A percentile compares a stretch with the other conserved stretches of the same genome.
Evolutionary conservation across 2,329 filamentous ascomycete genomes (phyloP).

Genomic region (Trichophyton benhamiae): DNA sequence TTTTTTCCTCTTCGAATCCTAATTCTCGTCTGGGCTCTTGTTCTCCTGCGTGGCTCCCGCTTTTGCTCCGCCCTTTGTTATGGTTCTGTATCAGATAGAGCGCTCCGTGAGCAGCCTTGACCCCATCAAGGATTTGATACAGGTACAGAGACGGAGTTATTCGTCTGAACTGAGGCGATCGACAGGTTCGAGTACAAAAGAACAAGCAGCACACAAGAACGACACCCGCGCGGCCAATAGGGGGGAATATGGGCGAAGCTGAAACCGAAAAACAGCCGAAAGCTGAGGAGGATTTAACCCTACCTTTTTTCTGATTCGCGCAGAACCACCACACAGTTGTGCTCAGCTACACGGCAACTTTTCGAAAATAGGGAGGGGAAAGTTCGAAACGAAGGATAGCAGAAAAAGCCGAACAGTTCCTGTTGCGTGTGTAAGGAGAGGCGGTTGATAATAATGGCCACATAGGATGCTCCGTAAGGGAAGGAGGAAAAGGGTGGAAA

Average conservation of each 20-base stretch:
- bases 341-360: not conserved
- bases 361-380: not conserved
- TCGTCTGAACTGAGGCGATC: not conserved
- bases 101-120: not conserved
- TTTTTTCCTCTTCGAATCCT: not conserved
- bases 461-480: not conserved
- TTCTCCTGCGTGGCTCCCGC: constrained; percentile 1
- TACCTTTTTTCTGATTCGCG: not conserved
- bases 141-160: constrained; percentile 1
- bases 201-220: not conserved
- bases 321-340: not conserved
- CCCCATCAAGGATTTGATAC: not conserved
- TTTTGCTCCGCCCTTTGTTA: not conserved
- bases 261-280: constrained; percentile 1
- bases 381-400: not conserved
- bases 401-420: not conserved
- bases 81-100: not conserved
- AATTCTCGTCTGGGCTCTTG: not conserved
- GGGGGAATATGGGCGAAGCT: not conserved
- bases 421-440: not conserved
- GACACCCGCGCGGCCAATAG: not conserved
- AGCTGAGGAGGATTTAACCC: constrained; percentile 3
- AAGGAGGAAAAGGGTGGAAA: not conserved
- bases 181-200: constrained; percentile 1
- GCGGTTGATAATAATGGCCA: not conserved